Conservation (phyloP, 2,329 filamentous ascomycete species). For the Fonsecaea monophora region DNA sequence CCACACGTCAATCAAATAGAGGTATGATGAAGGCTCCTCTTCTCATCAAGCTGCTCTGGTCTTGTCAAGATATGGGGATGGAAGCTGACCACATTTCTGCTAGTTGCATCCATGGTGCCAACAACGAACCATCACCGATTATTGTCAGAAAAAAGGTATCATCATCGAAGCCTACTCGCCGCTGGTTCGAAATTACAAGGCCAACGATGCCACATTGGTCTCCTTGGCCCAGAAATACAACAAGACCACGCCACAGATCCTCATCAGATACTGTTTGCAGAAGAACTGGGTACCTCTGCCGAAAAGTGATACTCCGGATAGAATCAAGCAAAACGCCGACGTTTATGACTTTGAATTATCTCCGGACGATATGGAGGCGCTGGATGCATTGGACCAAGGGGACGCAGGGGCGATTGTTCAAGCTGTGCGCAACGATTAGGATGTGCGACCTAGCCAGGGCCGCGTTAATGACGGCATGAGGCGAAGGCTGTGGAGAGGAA, state of each 20-base stretch:
- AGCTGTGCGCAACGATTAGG: slow-evolving; percentile 53
- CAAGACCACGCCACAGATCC: slow-evolving; percentile 76
- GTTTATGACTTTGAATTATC: slow-evolving; percentile 67
- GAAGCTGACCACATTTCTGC: slow-evolving; percentile 3
- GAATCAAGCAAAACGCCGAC: slow-evolving; percentile 70
- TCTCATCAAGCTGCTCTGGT: not conserved
- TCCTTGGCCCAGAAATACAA: slow-evolving; percentile 73
- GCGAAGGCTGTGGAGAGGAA: not conserved
- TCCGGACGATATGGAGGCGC: slow-evolving; percentile 62
- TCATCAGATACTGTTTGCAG: slow-evolving; percentile 82
- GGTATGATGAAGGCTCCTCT: slow-evolving; percentile 51
- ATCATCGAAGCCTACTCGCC: slow-evolving; percentile 62
- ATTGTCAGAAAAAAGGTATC: slow-evolving; percentile 60
- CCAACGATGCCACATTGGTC: slow-evolving; percentile 70
- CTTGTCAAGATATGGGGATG: not conserved
- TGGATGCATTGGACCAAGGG: slow-evolving; percentile 61
- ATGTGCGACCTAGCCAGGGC: not conserved
- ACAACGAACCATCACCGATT: slow-evolving; percentile 64
- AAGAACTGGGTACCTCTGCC: slow-evolving; percentile 76
- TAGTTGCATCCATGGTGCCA: slow-evolving; percentile 77
- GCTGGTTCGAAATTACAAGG: slow-evolving; percentile 71
- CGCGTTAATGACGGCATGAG: not conserved
- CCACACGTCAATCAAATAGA: slow-evolving; percentile 78
- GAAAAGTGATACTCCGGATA: slow-evolving; percentile 72
- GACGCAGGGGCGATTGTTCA: slow-evolving; percentile 56